Percentiles rank a stretch among this genome's conserved stretches.
phyloP scores from a whole-genome alignment of 2,329 filamentous ascomycete species.

The Cryphonectria japonica region DNA sequence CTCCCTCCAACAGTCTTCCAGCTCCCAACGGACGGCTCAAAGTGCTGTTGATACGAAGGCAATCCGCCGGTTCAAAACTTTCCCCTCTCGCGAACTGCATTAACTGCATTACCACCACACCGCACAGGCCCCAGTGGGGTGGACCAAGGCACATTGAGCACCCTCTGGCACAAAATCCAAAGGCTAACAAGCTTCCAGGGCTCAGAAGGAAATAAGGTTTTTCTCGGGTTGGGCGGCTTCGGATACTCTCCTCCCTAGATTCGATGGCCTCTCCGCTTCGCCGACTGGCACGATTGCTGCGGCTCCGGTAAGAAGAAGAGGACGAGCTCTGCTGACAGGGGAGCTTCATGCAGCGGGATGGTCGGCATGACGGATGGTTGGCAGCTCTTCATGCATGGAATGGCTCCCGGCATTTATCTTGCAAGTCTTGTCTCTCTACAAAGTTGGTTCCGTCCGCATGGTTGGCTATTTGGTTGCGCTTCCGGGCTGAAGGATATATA shows the following conservation, averaged over 20 bases:
- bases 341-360: not conserved
- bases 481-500: not conserved
- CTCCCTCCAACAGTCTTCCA: not conserved
- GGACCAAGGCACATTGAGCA: not conserved
- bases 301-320: not conserved
- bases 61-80: not conserved
- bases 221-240: not conserved
- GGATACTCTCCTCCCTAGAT: not conserved
- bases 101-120: not conserved
- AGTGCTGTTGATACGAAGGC: not conserved
- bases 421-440: not conserved
- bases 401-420: not conserved
- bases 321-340: not conserved
- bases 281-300: not conserved
- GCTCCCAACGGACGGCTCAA: not conserved
- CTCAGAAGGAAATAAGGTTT: not conserved
- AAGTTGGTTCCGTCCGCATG: not conserved
- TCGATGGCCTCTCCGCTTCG: not conserved
- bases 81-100: not conserved
- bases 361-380: not conserved
- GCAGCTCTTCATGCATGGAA: not conserved
- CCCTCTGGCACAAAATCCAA: not conserved
- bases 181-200: not conserved
- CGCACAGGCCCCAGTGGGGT: not conserved
- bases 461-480: not conserved